phyloP scores from a whole-genome alignment of 257 asterid species.

The Forsythia suspensa region DNA sequence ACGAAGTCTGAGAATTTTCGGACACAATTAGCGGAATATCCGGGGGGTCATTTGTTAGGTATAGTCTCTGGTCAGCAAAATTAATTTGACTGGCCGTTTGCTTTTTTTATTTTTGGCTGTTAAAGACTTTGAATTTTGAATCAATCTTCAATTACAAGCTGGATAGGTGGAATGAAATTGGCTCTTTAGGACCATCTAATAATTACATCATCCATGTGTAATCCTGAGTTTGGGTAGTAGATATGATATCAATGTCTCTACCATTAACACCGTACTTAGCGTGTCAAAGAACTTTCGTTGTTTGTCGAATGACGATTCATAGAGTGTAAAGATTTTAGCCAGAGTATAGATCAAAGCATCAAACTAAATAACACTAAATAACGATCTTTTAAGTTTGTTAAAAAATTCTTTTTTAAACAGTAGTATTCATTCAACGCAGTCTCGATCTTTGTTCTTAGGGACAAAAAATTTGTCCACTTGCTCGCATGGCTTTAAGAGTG shows the following conservation, averaged over 20 bases:
- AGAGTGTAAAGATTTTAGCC: too few species aligned
- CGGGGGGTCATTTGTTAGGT: slow-evolving; percentile 35
- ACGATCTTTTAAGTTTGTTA: too few species aligned
- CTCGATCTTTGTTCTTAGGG: too few species aligned
- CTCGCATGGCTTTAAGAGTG: too few species aligned
- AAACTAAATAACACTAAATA: too few species aligned
- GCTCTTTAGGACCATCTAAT: not conserved
- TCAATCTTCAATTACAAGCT: slow-evolving; percentile 2
- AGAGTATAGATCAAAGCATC: too few species aligned
- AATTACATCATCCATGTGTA: not conserved
- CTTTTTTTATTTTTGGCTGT: not conserved
- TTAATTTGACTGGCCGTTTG: slow-evolving; percentile 31
- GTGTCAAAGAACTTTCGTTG: too few species aligned
- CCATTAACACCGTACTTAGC: too few species aligned
- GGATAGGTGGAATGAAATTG: not conserved
- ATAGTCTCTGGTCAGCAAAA: not conserved
- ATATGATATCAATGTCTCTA: not conserved
- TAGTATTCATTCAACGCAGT: too few species aligned
- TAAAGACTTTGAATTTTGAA: slow-evolving; percentile 28
- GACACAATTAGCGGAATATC: slow-evolving; percentile 33
- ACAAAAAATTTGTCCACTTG: too few species aligned
- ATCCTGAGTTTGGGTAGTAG: not conserved
- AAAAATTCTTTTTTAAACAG: too few species aligned
- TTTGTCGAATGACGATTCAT: too few species aligned
- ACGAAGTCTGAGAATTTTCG: slow-evolving; percentile 19